A percentile compares a stretch with the other conserved stretches of the same genome.
Evolutionary conservation across 305 asterid genomes (phyloP).

Genomic region (Withania somnifera): DNA sequence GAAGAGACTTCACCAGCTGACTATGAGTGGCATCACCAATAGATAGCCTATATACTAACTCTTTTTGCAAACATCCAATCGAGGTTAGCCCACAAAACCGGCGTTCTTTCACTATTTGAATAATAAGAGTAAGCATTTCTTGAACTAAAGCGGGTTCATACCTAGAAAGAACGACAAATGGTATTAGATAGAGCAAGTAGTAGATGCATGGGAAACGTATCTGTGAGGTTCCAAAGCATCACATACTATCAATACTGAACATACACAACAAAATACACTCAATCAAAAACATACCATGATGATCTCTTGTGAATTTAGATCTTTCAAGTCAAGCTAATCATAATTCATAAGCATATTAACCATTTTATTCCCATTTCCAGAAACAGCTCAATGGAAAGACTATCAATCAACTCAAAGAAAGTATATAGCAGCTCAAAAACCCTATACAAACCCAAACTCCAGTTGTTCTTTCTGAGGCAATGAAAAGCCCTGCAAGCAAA

Average conservation of each 20-base stretch:
- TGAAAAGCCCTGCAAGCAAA: not conserved
- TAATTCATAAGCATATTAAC: not conserved
- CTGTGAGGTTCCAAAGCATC: not conserved
- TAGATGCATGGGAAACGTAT: not conserved
- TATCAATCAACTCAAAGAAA: not conserved
- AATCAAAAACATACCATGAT: not conserved
- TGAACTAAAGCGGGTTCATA: slow-evolving; percentile 63
- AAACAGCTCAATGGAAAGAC: not conserved
- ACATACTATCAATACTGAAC: not conserved
- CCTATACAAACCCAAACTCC: not conserved
- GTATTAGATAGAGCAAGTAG: not conserved
- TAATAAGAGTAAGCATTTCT: slow-evolving; percentile 83
- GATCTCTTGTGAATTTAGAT: not conserved
- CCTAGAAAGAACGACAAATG: slow-evolving; percentile 29
- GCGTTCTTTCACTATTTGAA: slow-evolving; percentile 86
- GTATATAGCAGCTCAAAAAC: not conserved
- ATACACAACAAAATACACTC: not conserved
- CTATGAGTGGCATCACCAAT: slow-evolving; percentile 89
- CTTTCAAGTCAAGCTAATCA: not conserved
- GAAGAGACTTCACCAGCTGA: slow-evolving; percentile 85
- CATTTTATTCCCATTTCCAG: not conserved
- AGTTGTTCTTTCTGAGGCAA: not conserved
- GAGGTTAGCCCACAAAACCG: slow-evolving; percentile 82
- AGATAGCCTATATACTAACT: slow-evolving; percentile 74
- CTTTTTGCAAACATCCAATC: slow-evolving; percentile 75